Base-by-base conservation (phyloP, 768 basidiomycete genomes). In the Rhodotorula diobovata region DNA sequence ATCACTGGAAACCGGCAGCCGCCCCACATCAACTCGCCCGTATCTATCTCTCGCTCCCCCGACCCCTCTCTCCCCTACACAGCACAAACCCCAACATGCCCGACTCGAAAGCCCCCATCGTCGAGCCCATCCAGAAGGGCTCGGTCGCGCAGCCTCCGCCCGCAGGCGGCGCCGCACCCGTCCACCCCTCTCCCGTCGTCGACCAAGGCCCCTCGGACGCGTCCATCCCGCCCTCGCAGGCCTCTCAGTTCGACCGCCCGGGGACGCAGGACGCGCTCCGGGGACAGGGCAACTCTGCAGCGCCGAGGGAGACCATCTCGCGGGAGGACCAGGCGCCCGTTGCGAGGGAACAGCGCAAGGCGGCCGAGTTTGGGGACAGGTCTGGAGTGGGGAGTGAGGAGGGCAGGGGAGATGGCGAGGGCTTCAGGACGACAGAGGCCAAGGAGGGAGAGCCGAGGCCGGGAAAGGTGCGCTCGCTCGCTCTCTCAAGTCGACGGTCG, bases 251-350 rank as follows among this genome's bases (percentile, higher is more conserved):
- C 21, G 28, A 15, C 5, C 56, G 68, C 4, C 51, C 68, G 20
- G 68, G 63, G 9, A 65, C 68, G 15, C 68, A 65, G 64, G 68
- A 70, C 58, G 63, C 68, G 1, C 56, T 70, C 4, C 55, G 68
- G 0, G 68, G 68, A 15, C 68, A 70, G 60, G 63, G 68, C 23
- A 70, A 65, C 35, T 70, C 68, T 20, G 46, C 51, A 2, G 48
- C 63, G 25, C 21, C 25, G 7, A 16, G 8, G 5, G 30, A 12
- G 34, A 8, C 25, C 3, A 37, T 68, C 35, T 56, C 67, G 35
- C 21, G 63, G 20, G 61, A 64, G 39, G 43, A 60, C 39, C 39
- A 64, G 28, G 68, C 68, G 14, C 68, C 68, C 1, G 68, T 57
- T 7, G 11, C 62, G 50, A 45, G 46, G 5, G 45, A 65, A 43